Evolutionary conservation across 2,329 filamentous ascomycete genomes (phyloP), one percentile per base, ranked within the genome.

Genomic region (Alternaria infectoria): DNA sequence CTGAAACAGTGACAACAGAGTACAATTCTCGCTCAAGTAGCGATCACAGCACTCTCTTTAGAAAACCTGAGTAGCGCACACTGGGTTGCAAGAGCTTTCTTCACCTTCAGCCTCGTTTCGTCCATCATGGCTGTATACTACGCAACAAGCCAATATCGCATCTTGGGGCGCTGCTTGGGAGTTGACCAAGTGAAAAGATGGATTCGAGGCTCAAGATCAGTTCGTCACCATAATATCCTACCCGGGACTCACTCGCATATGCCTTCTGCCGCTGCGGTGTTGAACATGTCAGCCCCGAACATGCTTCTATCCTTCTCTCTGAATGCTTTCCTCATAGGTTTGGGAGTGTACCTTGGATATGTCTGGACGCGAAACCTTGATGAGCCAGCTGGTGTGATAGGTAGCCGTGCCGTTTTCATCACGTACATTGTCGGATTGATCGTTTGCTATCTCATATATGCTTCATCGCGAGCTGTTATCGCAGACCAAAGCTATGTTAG

Each of bases 1-100:
- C 23, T 25, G 7, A 25, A 2, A 25, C 3, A 8, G 3, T 3
- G 3, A 25, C 25, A 2, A 26, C 8, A 26, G 25, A 9, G 25
- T 9, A 26, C 25, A 3, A 26, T 26, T 26, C 25, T 26, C 8
- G 59, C 59, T 2, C 59, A 51, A 32, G 36, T 61, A 2, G 52
- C 59, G 3, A 57, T 61, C 7, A 61, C 59, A 3, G 59, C 52
- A 10, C 25, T 57, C 13, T 61, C 52, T 5, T 10, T 61, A 13
- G 15, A 30, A 1, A 17, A 51, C 2, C 45, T 57, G 6, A 51
- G 46, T 9, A 11, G n/a, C 9, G 26, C 32, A 7, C 52, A 30
- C 4, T 61, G 45, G 59, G 7, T 40, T 17, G 45, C 52, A 6
- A 44, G 59, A 3, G 45, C 15, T 2, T 49, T 43, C 13, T 52